Percentiles rank a stretch among this genome's conserved stretches.
Conservation (phyloP, 352 stramenopile species). For the Phytopythium helicoides region DNA sequence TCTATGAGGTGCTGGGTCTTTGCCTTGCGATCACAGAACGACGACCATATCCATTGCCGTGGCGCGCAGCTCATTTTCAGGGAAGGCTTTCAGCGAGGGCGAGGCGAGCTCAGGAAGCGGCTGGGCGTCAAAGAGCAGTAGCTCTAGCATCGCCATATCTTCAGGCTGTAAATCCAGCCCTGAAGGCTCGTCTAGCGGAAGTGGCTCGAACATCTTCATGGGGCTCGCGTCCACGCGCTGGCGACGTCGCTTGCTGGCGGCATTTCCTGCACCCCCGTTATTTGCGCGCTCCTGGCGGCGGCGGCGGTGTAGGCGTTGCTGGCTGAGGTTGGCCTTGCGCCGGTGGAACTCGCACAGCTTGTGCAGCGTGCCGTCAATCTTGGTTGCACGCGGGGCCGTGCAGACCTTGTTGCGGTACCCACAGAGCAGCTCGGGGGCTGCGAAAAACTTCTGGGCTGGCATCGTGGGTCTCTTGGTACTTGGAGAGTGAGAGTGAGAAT, state of each 20-base stretch:
- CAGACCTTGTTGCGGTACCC: conserved; percentile 51
- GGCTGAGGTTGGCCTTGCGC: conserved; percentile 48
- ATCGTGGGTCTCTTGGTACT: too few relatives aligned
- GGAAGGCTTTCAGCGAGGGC: not conserved
- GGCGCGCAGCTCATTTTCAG: not conserved
- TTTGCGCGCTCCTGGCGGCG: conserved; percentile 13
- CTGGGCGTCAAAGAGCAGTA: conserved; percentile 27
- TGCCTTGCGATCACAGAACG: not conserved
- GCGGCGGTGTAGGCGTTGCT: conserved; percentile 20
- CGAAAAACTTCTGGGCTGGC: too few relatives aligned
- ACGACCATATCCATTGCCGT: too few relatives aligned
- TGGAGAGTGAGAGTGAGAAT: too few relatives aligned
- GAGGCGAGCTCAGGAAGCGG: not conserved
- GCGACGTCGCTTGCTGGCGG: conserved; percentile 14
- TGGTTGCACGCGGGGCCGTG: conserved; percentile 33
- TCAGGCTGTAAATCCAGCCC: not conserved
- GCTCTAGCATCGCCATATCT: conserved; percentile 26
- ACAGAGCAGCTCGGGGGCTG: conserved; percentile 28
- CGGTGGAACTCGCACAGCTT: conserved; percentile 55
- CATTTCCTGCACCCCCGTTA: conserved; percentile 8
- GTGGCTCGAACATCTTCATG: conserved; percentile 11
- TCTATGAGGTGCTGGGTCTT: too few relatives aligned
- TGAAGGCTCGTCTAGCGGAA: too few relatives aligned
- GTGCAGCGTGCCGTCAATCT: conserved; percentile 45
- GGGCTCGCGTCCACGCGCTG: conserved; percentile 20